Conservation (phyloP, 2,329 filamentous ascomycete species). For the Trichophyton benhamiae region DNA sequence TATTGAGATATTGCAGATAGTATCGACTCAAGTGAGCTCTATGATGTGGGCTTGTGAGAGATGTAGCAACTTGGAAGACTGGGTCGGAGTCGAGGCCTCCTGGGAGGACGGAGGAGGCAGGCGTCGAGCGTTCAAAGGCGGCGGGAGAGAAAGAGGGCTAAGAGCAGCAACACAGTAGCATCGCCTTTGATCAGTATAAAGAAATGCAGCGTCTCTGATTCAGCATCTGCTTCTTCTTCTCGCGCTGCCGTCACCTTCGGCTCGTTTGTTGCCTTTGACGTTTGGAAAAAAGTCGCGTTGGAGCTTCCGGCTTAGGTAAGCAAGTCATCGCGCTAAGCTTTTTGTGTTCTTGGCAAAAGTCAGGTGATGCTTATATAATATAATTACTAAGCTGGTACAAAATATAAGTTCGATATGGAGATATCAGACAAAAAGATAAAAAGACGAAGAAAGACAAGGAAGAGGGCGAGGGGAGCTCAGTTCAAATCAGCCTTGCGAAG, state of each 20-base stretch:
- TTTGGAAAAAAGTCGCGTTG: not conserved
- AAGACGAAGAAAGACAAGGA: not conserved
- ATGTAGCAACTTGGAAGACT: not conserved
- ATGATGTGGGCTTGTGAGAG: not conserved
- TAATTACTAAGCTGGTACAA: not conserved
- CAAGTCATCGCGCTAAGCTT: not conserved
- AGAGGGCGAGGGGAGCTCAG: not conserved
- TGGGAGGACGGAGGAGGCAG: not conserved
- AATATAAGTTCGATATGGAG: not conserved
- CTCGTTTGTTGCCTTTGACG: not conserved
- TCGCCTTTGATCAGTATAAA: not conserved
- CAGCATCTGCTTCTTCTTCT: not conserved
- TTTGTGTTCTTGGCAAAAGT: not conserved
- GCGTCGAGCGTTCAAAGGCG: not conserved
- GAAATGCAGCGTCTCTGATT: not conserved
- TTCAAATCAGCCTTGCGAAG: not conserved
- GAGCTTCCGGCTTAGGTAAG: not conserved
- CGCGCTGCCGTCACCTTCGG: not conserved
- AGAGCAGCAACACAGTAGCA: not conserved
- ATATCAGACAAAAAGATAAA: not conserved
- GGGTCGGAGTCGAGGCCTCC: not conserved
- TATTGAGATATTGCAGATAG: not conserved
- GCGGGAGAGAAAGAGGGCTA: not conserved
- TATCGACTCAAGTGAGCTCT: not conserved
- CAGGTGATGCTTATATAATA: not conserved